Base-by-base conservation (phyloP, 2,329 filamentous ascomycete species). In the Alternaria alternata region DNA sequence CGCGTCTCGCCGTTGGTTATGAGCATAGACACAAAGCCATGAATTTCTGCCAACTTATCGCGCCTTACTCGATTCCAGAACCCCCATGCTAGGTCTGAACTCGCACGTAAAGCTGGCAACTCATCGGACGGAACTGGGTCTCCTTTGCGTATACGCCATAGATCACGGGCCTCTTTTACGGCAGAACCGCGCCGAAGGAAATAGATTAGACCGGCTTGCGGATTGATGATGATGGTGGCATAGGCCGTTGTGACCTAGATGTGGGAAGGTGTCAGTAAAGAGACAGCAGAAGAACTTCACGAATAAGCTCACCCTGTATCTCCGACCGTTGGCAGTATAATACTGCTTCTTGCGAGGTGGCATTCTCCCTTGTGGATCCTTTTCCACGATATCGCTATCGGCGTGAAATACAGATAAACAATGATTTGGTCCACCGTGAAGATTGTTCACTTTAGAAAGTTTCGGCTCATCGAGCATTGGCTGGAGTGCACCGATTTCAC, bases 71-170 rank as follows among this genome's bases (percentile, higher is more conserved):
- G 43, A 2, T 39, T 59, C 57, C 57, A 59, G 9, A 59, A 39
- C 8, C 28, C 51, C 52, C 57, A 59, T 2, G 52, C 46, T 26
- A 59, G 20, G 12, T 59, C 52, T 2, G 57, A 56, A 24, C 51
- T 56, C 30, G 46, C 38, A 34, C 51, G 24, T 30, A 59, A 41
- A 11, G 44, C 44, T 3, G 57, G 57, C 16, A 59, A 7, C 16
- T 51, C 38, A 14, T 56, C 51, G 4, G 12, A 20, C 14, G 26
- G 39, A 9, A 48, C 26, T n/a, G 41, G 12, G 4, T 44, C 22
- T 4, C n/a, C 11, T 3, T 6, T 7, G 3, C 24, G 22, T 30
- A 51, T 11, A 3, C 22, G 7, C 57, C 57, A 59, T 12, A 44
- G 1, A 1, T 2, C 3, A 9, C 9, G n/a, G 20, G 57, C 44